Evolutionary conservation across 192 early-diverging fungal species (phyloP).

Genomic region (Neocallimastix lanati): DNA sequence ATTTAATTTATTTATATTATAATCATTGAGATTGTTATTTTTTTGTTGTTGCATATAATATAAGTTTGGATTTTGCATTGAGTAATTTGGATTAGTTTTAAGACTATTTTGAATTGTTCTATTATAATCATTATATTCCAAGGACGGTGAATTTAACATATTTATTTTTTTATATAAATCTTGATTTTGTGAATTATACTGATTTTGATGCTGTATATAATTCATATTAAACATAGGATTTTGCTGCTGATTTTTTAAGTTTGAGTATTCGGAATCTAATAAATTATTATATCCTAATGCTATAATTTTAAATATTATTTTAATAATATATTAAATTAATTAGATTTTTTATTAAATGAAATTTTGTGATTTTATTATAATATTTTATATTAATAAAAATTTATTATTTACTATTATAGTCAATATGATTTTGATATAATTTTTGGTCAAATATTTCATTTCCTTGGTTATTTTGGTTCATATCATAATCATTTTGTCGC

Average conservation of each 20-base stretch:
- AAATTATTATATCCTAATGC: not conserved
- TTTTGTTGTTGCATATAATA: not conserved
- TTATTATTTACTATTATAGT: too few relatives aligned
- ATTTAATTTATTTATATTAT: not conserved
- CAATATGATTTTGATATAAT: too few relatives aligned
- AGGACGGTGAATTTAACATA: not conserved
- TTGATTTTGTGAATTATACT: not conserved
- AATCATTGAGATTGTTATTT: not conserved
- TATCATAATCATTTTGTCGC: too few relatives aligned
- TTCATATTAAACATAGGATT: not conserved
- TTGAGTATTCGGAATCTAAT: not conserved
- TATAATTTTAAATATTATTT: too few relatives aligned
- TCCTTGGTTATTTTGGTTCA: too few relatives aligned
- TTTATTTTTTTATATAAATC: not conserved
- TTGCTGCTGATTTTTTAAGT: not conserved
- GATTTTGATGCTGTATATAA: not conserved
- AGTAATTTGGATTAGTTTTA: not conserved
- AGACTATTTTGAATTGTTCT: not conserved
- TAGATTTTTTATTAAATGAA: too few relatives aligned
- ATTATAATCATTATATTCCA: not conserved
- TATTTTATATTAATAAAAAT: too few relatives aligned
- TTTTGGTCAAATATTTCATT: too few relatives aligned
- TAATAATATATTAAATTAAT: too few relatives aligned
- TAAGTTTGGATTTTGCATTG: not conserved
- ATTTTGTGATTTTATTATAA: too few relatives aligned